Conservation (phyloP, 192 early-diverging fungal species). For the Blastocladiella britannica region DNA sequence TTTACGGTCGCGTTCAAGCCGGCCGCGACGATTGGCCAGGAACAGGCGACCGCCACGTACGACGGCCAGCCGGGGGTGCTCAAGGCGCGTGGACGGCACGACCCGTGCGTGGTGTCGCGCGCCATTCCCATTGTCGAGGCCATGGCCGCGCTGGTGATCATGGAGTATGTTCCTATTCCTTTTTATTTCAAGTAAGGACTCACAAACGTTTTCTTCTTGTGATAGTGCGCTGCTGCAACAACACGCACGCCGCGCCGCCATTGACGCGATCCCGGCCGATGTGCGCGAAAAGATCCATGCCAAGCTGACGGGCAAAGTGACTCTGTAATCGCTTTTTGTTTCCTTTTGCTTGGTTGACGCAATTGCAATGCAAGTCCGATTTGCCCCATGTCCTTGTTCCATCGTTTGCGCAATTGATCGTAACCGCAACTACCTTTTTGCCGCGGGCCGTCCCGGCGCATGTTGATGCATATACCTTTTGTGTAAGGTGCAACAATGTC, state of each 20-base stretch:
- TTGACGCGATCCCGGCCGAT: not conserved
- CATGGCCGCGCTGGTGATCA: slow-evolving; percentile 81
- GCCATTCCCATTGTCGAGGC: slow-evolving; percentile 95
- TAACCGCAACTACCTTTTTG: no score
- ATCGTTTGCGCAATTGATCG: no score
- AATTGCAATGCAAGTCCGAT: no score
- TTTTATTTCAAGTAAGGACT: no score
- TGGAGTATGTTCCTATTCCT: slow-evolving; percentile 36
- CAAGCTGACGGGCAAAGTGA: not conserved
- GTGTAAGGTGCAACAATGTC: no score
- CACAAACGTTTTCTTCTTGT: no score
- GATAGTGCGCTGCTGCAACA: not conserved
- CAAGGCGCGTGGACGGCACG: slow-evolving; percentile 82
- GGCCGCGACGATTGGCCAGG: slow-evolving; percentile 81
- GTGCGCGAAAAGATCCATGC: not conserved
- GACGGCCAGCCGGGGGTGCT: slow-evolving; percentile 57
- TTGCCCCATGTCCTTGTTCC: no score
- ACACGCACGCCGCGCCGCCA: not conserved
- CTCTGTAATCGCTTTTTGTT: no score
- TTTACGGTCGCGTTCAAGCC: slow-evolving; percentile 98
- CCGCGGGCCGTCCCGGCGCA: no score
- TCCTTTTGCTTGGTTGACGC: no score
- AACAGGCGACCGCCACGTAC: slow-evolving; percentile 74
- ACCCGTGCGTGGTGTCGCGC: slow-evolving; percentile 88
- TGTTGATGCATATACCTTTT: no score